Percentiles rank a stretch among this genome's conserved stretches.
phyloP scores from a whole-genome alignment of 768 basidiomycete genomes.

The Lentinula lateritia region DNA sequence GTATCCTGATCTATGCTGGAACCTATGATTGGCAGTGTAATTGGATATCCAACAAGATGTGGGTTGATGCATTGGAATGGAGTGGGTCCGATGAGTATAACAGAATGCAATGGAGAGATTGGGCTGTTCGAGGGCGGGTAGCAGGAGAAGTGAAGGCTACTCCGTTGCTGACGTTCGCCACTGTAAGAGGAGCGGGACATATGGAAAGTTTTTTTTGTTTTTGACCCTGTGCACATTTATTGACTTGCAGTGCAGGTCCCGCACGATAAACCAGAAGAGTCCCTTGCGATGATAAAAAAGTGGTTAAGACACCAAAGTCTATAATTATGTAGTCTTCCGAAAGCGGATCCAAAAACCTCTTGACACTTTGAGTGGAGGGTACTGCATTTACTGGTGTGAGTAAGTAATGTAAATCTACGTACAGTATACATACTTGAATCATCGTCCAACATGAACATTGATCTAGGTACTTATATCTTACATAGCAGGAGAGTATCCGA shows the following conservation, averaged over 20 bases:
- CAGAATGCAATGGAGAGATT: slow-evolving; percentile 45
- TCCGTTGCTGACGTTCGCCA: slow-evolving; percentile 29
- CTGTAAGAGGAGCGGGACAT: slow-evolving; percentile 46
- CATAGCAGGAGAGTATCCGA: too few relatives aligned
- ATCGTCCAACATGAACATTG: neutral
- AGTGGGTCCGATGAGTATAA: slow-evolving; percentile 50
- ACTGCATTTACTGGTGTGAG: too few relatives aligned
- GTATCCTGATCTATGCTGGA: slow-evolving; percentile 58
- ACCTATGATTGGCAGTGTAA: slow-evolving; percentile 69
- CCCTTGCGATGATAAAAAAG: slow-evolving; percentile 40
- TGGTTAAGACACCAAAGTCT: slow-evolving; percentile 30
- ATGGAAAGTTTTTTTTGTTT: slow-evolving; percentile 30
- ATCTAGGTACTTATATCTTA: too few relatives aligned
- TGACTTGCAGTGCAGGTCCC: slow-evolving; percentile 30
- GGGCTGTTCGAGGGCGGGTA: slow-evolving; percentile 44
- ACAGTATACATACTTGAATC: neutral
- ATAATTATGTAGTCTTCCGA: too few relatives aligned
- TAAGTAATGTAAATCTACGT: neutral
- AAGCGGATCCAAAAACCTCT: too few relatives aligned
- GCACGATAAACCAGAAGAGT: slow-evolving; percentile 45
- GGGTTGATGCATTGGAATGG: slow-evolving; percentile 75
- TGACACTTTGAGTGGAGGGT: too few relatives aligned
- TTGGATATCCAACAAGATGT: slow-evolving; percentile 71
- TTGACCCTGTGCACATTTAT: neutral
- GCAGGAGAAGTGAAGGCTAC: slow-evolving; percentile 43